phyloP scores from a whole-genome alignment of 78 protist genomes.

The Dictyostelium firmibasis region DNA sequence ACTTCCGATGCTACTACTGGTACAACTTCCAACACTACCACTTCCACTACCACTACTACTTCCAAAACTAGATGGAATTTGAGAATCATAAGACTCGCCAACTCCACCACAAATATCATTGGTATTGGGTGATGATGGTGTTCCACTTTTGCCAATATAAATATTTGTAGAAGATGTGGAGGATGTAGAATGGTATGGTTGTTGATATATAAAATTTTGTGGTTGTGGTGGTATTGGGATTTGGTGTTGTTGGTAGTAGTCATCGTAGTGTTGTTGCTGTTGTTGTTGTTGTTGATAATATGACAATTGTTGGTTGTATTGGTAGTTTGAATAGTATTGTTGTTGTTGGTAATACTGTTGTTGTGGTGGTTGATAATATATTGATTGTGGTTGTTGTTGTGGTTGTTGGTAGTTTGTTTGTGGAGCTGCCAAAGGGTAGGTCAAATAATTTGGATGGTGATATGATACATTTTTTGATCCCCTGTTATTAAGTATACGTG shows the following conservation, averaged over 20 bases:
- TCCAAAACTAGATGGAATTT: background rate
- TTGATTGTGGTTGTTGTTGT: background rate
- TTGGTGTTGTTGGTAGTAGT: background rate
- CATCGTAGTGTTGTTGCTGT: background rate
- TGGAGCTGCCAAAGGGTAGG: constrained; percentile 7
- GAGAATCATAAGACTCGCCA: background rate
- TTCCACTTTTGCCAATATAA: background rate
- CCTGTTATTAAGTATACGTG: background rate
- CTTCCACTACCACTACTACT: background rate
- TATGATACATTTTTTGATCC: background rate
- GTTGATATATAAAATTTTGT: background rate
- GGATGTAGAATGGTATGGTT: constrained; percentile 1
- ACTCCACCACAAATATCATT: background rate
- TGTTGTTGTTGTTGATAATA: background rate
- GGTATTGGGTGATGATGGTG: background rate
- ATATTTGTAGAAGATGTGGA: background rate
- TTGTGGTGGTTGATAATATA: background rate
- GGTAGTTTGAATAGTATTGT: background rate
- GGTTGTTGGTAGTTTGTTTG: background rate
- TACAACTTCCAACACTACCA: background rate
- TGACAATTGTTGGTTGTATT: background rate
- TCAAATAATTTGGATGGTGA: constrained; percentile 10
- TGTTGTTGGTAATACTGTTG: background rate
- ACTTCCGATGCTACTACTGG: background rate
- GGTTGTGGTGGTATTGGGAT: background rate